Percentiles rank a stretch among this genome's conserved stretches.
phyloP scores from a whole-genome alignment of 805 yeast genomes.

The Tetrapisispora nanseiensis region DNA sequence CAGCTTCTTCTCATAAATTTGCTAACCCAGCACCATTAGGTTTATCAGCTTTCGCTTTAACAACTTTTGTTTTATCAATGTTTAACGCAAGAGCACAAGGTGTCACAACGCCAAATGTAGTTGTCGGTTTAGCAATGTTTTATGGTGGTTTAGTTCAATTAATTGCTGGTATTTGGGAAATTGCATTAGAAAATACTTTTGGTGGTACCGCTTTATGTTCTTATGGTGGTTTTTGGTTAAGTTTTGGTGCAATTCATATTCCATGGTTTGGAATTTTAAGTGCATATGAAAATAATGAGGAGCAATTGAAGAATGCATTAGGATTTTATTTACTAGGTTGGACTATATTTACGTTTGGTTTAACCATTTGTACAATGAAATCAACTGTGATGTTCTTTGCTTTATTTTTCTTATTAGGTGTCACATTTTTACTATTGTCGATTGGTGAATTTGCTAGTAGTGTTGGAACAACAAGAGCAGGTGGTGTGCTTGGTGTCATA shows the following conservation, averaged over 20 bases:
- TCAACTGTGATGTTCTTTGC: constrained; percentile 57
- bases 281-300: constrained; percentile 37
- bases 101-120: constrained; percentile 41
- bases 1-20: constrained; percentile 48
- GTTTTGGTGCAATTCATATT: constrained; percentile 50
- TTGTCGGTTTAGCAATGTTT: constrained; percentile 48
- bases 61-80: constrained; percentile 52
- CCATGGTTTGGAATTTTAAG: constrained; percentile 49
- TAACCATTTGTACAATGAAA: constrained; percentile 46
- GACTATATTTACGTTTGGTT: constrained; percentile 49
- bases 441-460: constrained; percentile 41
- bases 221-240: constrained; percentile 64
- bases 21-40: constrained; percentile 65
- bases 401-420: constrained; percentile 41
- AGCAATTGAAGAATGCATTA: constrained; percentile 37
- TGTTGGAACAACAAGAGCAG: constrained; percentile 39
- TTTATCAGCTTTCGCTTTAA: constrained; percentile 48
- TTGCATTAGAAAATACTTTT: constrained; percentile 53
- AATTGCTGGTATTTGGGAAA: constrained; percentile 59
- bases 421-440: constrained; percentile 48
- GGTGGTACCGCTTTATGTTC: constrained; percentile 56
- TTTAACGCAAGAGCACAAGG: constrained; percentile 47
- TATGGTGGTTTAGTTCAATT: constrained; percentile 56
- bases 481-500: constrained; percentile 55
- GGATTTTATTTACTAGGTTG: constrained; percentile 56